Evolutionary conservation across 2,329 filamentous ascomycete species (phyloP).

Genomic region (Monosporascus sp.): DNA sequence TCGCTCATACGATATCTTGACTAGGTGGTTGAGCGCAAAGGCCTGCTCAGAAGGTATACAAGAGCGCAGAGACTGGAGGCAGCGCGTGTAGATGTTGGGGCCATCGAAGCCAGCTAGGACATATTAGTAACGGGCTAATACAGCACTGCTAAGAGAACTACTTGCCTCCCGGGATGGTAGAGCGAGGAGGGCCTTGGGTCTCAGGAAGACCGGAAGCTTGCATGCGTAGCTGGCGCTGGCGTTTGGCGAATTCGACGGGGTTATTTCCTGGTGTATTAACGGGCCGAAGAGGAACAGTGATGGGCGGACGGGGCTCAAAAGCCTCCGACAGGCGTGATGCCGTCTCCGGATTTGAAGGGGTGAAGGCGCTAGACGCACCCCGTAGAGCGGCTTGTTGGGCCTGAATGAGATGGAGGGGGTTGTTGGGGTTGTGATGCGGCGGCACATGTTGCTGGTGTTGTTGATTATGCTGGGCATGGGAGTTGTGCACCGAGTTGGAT

Average conservation of each 20-base stretch:
- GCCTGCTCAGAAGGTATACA: slow-evolving; percentile 75
- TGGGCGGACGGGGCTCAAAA: slow-evolving; percentile 62
- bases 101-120: slow-evolving; percentile 58
- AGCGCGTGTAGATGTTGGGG: slow-evolving; percentile 87
- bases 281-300: slow-evolving; percentile 64
- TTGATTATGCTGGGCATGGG: slow-evolving; percentile 16
- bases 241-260: slow-evolving; percentile 60
- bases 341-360: slow-evolving; percentile 50
- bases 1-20: slow-evolving; percentile 91
- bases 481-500: slow-evolving; percentile 17
- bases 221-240: slow-evolving; percentile 40
- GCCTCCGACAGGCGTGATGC: slow-evolving; percentile 57
- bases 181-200: slow-evolving; percentile 43
- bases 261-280: slow-evolving; percentile 73
- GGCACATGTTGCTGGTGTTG: slow-evolving; percentile 19
- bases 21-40: slow-evolving; percentile 89
- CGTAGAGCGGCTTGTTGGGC: slow-evolving; percentile 26
- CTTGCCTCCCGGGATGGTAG: slow-evolving; percentile 59
- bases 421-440: slow-evolving; percentile 24
- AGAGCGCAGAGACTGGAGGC: slow-evolving; percentile 77
- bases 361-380: slow-evolving; percentile 38
- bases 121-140: slow-evolving; percentile 12
- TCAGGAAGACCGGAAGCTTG: slow-evolving; percentile 27
- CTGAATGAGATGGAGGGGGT: slow-evolving; percentile 26
- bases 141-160: slow-evolving; percentile 16